Evolutionary conservation across 2,329 filamentous ascomycete species (phyloP), one percentile per base, ranked within the genome.

Genomic region (Trichoderma brevicompactum): DNA sequence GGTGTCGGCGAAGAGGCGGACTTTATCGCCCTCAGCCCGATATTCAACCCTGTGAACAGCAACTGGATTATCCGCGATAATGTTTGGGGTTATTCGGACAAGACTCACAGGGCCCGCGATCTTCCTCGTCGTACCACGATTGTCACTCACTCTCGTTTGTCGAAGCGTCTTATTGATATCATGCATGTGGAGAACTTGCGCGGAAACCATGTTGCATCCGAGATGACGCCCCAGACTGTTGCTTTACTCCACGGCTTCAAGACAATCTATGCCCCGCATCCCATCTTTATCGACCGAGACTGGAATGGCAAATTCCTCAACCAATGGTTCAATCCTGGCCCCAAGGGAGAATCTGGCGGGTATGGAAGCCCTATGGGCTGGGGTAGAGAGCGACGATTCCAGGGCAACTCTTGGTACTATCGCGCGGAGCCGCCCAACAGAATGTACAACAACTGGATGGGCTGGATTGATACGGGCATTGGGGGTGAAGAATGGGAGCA

Each of bases 161-260:
- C 90, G 15, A 89, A 88, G 73, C 84, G 84, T 34, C 81, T 94
- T 2, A 80, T 94, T 40, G 85, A 92, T 69, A 83, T 88, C 68
- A 94, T 94, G 90, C 90, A 94, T 73, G 83, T 87, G 40, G 92
- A 94, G 75, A 91, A 91, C 61, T 81, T 89, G 68, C 83, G 85
- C 13, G 89, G 90, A 68, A 89, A 90, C 71, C 90, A 92, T 73
- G 87, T 94, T 71, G 90, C 89, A 65, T 91, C 90, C 0, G 91
- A 94, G 74, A 93, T 94, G 90, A 90, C 88, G 67, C 87, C 90
- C 0, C 88, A 90, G 64, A 89, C 89, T 0, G 85, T 89, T 32
- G 87, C 90, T 0, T 82, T 94, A 17, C 85, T 92, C 68, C 90
- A 95, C 74, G 91, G 92, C 6, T 81, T 94, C 55, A 94, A 94